Conservation (phyloP, 2,329 filamentous ascomycete species). For the Diaporthe helianthi region DNA sequence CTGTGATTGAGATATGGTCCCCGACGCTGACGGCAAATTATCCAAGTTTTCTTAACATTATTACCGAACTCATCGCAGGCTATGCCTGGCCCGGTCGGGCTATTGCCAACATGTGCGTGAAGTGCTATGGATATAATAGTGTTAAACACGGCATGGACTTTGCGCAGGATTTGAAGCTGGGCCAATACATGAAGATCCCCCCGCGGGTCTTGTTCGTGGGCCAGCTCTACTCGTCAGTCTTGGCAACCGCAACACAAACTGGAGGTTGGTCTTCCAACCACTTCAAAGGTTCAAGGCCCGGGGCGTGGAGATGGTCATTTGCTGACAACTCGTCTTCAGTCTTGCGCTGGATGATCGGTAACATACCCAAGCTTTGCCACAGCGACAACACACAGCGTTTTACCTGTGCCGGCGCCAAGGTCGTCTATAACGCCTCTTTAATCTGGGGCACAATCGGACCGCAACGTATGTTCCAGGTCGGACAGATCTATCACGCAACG, state of each 20-base stretch:
- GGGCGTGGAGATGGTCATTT: background rate
- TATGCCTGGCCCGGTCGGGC: constrained; percentile 44
- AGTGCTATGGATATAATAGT: constrained; percentile 44
- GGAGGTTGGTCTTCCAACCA: constrained; percentile 38
- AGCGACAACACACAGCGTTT: constrained; percentile 43
- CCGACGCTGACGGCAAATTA: background rate
- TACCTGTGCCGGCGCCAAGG: constrained; percentile 44
- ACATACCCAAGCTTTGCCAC: constrained; percentile 42
- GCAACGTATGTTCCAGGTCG: constrained; percentile 43
- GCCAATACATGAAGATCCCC: constrained; percentile 45
- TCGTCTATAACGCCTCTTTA: constrained; percentile 44
- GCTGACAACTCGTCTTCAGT: constrained; percentile 21
- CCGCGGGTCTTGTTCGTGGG: constrained; percentile 44
- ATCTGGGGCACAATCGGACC: constrained; percentile 46
- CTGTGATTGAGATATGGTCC: too few species aligned
- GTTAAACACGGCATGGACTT: constrained; percentile 45
- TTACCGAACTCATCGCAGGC: constrained; percentile 44
- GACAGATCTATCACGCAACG: constrained; percentile 42
- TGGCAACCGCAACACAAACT: constrained; percentile 43
- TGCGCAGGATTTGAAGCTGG: constrained; percentile 43
- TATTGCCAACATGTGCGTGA: constrained; percentile 45
- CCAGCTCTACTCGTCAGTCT: constrained; percentile 44
- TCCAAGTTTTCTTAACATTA: constrained; percentile 42
- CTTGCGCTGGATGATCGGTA: constrained; percentile 41
- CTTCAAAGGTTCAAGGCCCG: too few species aligned